Evolutionary conservation across 148 eudicot genomes (phyloP), one percentile per base, ranked within the genome.

Genomic region (Fagopyrum esculentum): DNA sequence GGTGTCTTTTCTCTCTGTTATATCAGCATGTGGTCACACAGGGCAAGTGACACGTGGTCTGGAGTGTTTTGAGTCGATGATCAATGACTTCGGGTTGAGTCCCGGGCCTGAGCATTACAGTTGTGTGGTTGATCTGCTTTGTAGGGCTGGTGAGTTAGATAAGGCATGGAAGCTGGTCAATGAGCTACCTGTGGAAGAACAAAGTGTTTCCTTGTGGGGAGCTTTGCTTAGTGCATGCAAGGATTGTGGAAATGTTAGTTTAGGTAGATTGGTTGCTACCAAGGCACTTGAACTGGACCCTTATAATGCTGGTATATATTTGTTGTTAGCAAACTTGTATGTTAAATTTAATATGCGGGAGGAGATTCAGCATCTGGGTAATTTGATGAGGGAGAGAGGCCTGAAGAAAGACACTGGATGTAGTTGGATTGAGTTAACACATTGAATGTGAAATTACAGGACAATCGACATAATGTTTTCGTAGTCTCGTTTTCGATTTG

Each of bases 61-160:
- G 12, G 80, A 86, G 74, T 88, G 82, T 71, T 88, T 89, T 19
- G 80, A 85, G 46, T 83, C 88, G 45, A 86, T 88, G 94, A 74
- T 78, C 73, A 68, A 45, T 73, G 86, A 87, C 71, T 90, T 80
- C 35, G 79, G 85, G 16, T 73, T 92, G 74, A 51, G 69, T 52
- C 87, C 90, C 11, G 80, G 84, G 22, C 88, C 83, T 54, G 89
- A 92, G 78, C 95, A 92, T 71, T 88, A 87, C 73, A 87, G 87
- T 45, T 87, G 88, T 80, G 71, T 90, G 17, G 78, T 88, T 73
- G 91, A 88, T 82, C 76, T 90, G 82, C 89, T 92, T 69, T 88
- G 92, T 76, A 80, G 90, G 61, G 89, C 92, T 43, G 97, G 95
- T 46, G 92, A 92, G 77, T 76, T 88, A 77, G 94, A 88, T 26